phyloP scores from a whole-genome alignment of 257 asterid genomes.

The Thymus quinquecostatus region DNA sequence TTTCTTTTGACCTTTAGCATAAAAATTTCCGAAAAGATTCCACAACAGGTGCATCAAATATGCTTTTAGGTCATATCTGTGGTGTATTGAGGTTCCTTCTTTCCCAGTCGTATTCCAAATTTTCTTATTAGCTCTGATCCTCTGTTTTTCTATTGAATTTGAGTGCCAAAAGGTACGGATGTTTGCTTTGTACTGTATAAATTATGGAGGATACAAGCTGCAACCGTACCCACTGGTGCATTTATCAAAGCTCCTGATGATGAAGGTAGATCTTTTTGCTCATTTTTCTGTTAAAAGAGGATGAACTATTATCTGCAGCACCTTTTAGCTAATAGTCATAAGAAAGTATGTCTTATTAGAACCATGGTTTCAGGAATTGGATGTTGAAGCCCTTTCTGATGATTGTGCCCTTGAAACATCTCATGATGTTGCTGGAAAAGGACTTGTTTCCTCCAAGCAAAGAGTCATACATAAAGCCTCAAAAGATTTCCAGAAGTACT shows the following conservation, averaged over 20 bases:
- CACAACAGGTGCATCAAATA: constrained; percentile 10
- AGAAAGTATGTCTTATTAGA: constrained; percentile 19
- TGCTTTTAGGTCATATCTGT: neutral
- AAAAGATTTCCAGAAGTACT: constrained; percentile 50
- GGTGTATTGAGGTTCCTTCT: constrained; percentile 17
- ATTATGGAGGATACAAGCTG: constrained; percentile 85
- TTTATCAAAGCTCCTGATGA: constrained; percentile 74
- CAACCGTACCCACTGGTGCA: constrained; percentile 75
- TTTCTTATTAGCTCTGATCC: constrained; percentile 29
- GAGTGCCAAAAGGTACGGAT: constrained; percentile 60
- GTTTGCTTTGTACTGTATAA: constrained; percentile 68
- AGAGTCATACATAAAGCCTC: constrained; percentile 48
- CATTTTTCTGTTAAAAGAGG: constrained; percentile 2
- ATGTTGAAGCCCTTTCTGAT: constrained; percentile 66
- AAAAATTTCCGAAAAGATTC: constrained; percentile 1
- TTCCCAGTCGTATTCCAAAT: constrained; percentile 21
- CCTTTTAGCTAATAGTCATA: constrained; percentile 9
- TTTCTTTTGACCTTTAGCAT: constrained; percentile 1
- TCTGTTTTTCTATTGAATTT: constrained; percentile 19
- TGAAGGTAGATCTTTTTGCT: constrained; percentile 53
- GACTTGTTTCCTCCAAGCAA: constrained; percentile 63
- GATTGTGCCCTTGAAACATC: constrained; percentile 71
- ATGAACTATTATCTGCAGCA: constrained; percentile 13
- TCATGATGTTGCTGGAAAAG: constrained; percentile 56
- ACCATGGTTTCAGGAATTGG: constrained; percentile 64